Conservation (phyloP, 768 basidiomycete genomes). For the Macrolepiota albuminosa region DNA sequence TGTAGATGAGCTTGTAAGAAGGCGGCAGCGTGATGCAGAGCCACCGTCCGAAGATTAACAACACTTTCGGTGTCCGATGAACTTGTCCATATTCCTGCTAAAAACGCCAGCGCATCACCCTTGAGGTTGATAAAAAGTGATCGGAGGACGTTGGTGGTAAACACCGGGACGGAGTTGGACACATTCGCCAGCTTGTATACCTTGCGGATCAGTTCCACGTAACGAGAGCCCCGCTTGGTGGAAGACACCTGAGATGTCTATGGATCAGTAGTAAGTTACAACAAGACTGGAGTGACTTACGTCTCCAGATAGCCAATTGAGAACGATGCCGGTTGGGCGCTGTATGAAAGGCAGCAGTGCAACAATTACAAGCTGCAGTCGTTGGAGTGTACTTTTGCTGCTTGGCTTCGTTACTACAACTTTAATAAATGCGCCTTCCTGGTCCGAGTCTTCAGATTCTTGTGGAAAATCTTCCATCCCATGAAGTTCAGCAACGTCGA, state of each 20-base stretch:
- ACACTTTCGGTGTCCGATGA: constrained; percentile 20
- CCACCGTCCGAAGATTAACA: constrained; percentile 40
- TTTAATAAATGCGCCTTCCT: constrained; percentile 36
- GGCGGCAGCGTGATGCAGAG: constrained; percentile 72
- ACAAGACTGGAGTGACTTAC: constrained; percentile 24
- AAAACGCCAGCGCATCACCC: constrained; percentile 72
- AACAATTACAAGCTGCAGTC: constrained; percentile 56
- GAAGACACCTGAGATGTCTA: constrained; percentile 2
- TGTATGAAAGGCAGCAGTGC: constrained; percentile 45
- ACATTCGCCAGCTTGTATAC: constrained; percentile 68
- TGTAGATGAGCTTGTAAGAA: constrained; percentile 72
- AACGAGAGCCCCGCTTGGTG: constrained; percentile 30
- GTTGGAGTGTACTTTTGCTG: constrained; percentile 48
- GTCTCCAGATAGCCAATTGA: constrained; percentile 50
- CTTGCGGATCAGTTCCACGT: constrained; percentile 54
- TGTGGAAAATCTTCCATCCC: constrained; percentile 36
- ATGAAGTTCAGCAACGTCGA: constrained; percentile 42
- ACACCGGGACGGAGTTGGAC: constrained; percentile 38
- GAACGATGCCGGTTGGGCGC: constrained; percentile 31
- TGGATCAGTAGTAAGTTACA: neutral
- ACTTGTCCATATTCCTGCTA: constrained; percentile 64
- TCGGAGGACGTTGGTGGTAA: constrained; percentile 57
- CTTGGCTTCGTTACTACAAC: constrained; percentile 56
- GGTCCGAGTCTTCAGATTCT: constrained; percentile 24
- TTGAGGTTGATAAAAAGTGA: constrained; percentile 63